Evolutionary conservation across 2,329 filamentous ascomycete genomes (phyloP), one percentile per base, ranked within the genome.

Genomic region (Neofusicoccum parvum): DNA sequence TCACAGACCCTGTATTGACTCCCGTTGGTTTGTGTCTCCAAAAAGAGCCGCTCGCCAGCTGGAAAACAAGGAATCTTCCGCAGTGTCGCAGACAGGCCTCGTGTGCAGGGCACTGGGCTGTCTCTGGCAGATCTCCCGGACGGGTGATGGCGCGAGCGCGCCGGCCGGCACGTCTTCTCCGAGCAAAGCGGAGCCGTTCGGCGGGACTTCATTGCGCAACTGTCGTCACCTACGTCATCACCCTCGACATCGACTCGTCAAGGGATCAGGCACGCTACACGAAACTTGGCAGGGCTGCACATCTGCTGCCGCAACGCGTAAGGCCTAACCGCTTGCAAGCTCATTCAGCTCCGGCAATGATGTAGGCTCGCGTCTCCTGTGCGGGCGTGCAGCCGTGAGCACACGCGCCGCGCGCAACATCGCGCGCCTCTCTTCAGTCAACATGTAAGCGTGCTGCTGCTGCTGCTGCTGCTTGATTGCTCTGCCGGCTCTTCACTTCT

Each of bases 41-140:
- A 7, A 32, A 32, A 32, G 27, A 32, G 27, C 27, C 27, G 27
- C 27, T 1, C 27, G 5, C 27, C 27, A 32, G 27, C 27, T 7
- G 27, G 27, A 39, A 54, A 54, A 41, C n/a, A 20, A 27, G 20
- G 17, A 41, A 23, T 17, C 6, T 34, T 9, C 4, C 17, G 49
- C 27, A 51, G 1, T 3, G 49, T 7, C 49, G 50, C 34, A 54
- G 11, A 12, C 11, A 6, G 14, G 20, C 11, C 51, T 32, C 17
- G 34, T 11, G 17, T 20, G 14, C 17, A 14, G 23, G 5, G 23
- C 1, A 11, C 37, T 58, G 23, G 10, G 14, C 5, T 41, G 20
- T 27, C 15, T 37, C 14, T 53, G 50, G 51, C 23, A 45, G 54
- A 59, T 59, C 54, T 59, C 54, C 54, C 54, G 54, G 14, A 1